Evolutionary conservation across 2,329 filamentous ascomycete genomes (phyloP).

Genomic region (Aspergillus pseudoviridinutans): DNA sequence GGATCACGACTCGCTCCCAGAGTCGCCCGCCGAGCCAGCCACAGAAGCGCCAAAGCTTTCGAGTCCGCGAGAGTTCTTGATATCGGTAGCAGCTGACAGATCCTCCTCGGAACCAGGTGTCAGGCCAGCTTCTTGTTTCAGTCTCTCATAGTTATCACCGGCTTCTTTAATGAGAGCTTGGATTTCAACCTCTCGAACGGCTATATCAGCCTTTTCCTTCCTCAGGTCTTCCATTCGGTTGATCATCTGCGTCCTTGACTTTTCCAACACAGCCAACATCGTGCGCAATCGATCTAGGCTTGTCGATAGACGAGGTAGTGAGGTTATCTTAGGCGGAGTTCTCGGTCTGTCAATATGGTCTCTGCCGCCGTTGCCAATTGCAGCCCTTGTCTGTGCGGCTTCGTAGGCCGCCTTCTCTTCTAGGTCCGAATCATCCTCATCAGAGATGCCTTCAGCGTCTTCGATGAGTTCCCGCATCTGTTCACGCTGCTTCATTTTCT

Average conservation of each 20-base stretch:
- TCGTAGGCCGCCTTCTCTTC: conserved; percentile 77
- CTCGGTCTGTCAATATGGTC: conserved; percentile 39
- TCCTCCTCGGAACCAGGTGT: conserved; percentile 22
- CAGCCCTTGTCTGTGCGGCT: conserved; percentile 76
- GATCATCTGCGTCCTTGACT: conserved; percentile 57
- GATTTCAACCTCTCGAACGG: conserved; percentile 69
- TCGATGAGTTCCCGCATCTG: conserved; percentile 82
- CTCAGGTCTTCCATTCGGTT: conserved; percentile 63
- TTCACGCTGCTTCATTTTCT: conserved; percentile 59
- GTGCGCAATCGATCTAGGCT: conserved; percentile 62
- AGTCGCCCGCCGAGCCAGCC: conserved; percentile 21
- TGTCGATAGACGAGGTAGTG: conserved; percentile 68
- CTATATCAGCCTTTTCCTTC: conserved; percentile 65
- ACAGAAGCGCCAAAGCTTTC: conserved; percentile 36
- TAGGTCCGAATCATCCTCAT: conserved; percentile 61
- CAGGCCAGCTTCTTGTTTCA: conserved; percentile 45
- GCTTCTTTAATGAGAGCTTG: conserved; percentile 77
- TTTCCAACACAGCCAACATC: conserved; percentile 61
- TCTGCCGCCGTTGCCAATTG: conserved; percentile 58
- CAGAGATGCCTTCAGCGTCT: conserved; percentile 65
- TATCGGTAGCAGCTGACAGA: conserved; percentile 20
- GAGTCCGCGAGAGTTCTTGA: conserved; percentile 33
- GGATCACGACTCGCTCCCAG: conserved; percentile 23
- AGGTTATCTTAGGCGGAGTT: conserved; percentile 69
- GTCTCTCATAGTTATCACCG: conserved; percentile 64